Evolutionary conservation across 768 basidiomycete genomes (phyloP).

Genomic region (Suillus discolor): DNA sequence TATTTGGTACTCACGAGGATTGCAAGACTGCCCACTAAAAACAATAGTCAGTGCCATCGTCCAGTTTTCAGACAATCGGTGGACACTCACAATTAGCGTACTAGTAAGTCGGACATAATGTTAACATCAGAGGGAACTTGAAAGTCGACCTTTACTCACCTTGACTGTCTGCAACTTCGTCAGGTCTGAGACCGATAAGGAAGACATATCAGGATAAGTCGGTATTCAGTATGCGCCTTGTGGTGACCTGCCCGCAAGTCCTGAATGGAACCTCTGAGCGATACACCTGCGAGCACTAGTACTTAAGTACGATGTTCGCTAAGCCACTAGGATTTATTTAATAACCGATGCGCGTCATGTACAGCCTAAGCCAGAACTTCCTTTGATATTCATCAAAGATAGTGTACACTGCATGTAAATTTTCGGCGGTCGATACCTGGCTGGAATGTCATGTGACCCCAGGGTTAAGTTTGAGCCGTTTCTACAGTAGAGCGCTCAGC

Average conservation of each 20-base stretch:
- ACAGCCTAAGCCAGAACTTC: not conserved
- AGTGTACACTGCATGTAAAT: not conserved
- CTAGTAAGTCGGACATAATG: constrained; percentile 5
- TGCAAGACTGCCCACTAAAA: constrained; percentile 19
- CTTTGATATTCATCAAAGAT: not conserved
- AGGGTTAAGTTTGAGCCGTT: no score
- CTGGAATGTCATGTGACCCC: no score
- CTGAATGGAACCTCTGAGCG: not conserved
- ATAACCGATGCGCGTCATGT: not conserved
- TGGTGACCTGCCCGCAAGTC: not conserved
- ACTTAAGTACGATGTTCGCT: not conserved
- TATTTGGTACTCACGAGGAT: constrained; percentile 15
- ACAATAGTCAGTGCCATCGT: not conserved
- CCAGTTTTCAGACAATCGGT: not conserved
- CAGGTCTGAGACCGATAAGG: constrained; percentile 5
- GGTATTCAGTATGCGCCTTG: not conserved
- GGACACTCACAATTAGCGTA: constrained; percentile 18
- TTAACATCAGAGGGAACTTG: no score
- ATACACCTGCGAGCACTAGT: not conserved
- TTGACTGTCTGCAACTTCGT: constrained; percentile 20
- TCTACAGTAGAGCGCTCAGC: no score
- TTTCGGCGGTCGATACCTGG: no score
- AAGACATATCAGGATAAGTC: not conserved
- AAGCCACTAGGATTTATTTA: no score
- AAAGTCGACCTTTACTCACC: not conserved